phyloP scores from a whole-genome alignment of 441 rosid genomes.

The Adansonia rubrostipa region DNA sequence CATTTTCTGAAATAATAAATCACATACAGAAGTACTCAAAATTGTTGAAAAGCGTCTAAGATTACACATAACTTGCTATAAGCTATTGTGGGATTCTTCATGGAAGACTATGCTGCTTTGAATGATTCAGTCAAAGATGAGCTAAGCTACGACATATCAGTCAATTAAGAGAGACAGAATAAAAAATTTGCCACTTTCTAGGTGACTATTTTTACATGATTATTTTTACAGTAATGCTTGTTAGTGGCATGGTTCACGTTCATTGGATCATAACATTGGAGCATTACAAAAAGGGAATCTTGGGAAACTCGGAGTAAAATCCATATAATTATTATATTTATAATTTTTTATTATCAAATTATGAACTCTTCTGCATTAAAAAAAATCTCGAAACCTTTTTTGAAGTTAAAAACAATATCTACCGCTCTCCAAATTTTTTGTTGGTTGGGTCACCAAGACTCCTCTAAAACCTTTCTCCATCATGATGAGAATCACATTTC shows the following conservation, averaged over 20 bases:
- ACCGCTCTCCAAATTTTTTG: neutral
- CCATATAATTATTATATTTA: too few species aligned
- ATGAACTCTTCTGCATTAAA: too few species aligned
- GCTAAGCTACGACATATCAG: neutral
- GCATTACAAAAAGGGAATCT: too few species aligned
- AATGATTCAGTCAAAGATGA: neutral
- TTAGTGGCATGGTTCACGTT: neutral
- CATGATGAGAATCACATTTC: neutral
- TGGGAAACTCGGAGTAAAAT: too few species aligned
- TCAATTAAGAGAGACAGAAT: neutral
- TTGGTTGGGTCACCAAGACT: neutral
- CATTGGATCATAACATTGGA: neutral
- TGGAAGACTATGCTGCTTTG: conserved; percentile 12
- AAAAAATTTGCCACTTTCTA: neutral
- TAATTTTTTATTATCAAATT: too few species aligned
- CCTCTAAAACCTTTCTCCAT: neutral
- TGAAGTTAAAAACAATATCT: neutral
- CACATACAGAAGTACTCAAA: neutral
- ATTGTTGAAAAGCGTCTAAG: neutral
- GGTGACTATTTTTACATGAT: neutral
- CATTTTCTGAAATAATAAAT: conserved; percentile 1
- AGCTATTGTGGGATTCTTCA: neutral
- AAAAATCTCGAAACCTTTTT: neutral
- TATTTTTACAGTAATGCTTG: neutral
- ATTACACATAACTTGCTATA: conserved; percentile 5